Evolutionary conservation across 23 red algal species (phyloP).

Genomic region (Pyropia yezoensis): DNA sequence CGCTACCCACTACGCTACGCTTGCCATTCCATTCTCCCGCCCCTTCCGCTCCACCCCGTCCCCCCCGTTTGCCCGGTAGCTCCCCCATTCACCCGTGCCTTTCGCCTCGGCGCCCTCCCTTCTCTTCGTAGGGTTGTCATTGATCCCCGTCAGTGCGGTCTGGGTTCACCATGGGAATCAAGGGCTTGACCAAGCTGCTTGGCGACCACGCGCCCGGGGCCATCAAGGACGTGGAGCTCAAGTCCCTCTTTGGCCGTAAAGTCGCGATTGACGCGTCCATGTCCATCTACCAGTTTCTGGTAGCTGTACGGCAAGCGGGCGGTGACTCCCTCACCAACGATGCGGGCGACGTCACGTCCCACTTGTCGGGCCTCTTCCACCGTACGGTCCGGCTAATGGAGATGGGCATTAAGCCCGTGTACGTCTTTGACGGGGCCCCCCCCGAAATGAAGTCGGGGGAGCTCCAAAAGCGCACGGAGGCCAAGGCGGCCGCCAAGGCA

Average conservation of each 20-base stretch:
- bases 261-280: constrained; percentile 97
- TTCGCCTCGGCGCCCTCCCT: too few species aligned
- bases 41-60: too few species aligned
- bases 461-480: constrained; percentile 63
- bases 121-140: too few species aligned
- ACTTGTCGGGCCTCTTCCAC: constrained; percentile 94
- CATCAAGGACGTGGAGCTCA: constrained; percentile 54
- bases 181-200: constrained; percentile 85
- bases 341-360: constrained; percentile 75
- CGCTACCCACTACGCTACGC: too few species aligned
- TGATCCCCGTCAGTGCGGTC: too few species aligned
- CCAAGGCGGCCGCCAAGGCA: constrained; percentile 52
- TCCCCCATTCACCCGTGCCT: too few species aligned
- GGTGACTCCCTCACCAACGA: constrained; percentile 88
- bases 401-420: constrained; percentile 83
- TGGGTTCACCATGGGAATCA: constrained; percentile 75
- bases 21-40: too few species aligned
- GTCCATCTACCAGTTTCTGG: constrained; percentile 97
- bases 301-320: constrained; percentile 65
- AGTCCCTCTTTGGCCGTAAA: constrained; percentile 77
- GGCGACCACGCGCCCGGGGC: constrained; percentile 73
- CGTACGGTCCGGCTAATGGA: constrained; percentile 82
- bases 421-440: constrained; percentile 94
- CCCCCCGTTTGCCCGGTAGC: too few species aligned
- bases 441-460: constrained; percentile 86